Percentiles rank a stretch among this genome's conserved stretches.
Evolutionary conservation across 129 eudicot species (phyloP).

Genomic region (Ambrosia trifida): DNA sequence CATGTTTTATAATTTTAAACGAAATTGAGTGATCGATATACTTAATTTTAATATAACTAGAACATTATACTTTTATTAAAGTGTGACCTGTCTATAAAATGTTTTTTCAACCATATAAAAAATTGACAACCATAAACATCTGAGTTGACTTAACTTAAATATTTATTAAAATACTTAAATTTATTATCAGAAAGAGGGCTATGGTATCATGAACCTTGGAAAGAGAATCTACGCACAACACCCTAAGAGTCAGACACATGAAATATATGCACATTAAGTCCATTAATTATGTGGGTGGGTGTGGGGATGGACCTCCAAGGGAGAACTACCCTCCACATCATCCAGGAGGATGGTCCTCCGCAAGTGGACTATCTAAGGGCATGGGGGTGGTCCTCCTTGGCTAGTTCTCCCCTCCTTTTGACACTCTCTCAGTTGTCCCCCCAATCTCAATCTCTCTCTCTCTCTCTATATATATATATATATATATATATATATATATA

Average conservation of each 20-base stretch:
- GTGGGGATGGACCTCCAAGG: too few relatives aligned
- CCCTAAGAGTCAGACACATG: constrained; percentile 22
- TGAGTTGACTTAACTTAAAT: too few relatives aligned
- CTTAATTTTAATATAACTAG: background rate
- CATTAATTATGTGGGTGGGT: background rate
- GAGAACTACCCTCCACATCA: too few relatives aligned
- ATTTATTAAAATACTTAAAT: too few relatives aligned
- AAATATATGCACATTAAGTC: background rate
- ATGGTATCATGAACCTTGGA: constrained; percentile 21
- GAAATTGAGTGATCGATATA: background rate
- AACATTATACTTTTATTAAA: background rate
- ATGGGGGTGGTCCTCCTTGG: too few relatives aligned
- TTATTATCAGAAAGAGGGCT: background rate
- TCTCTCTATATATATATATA: too few relatives aligned
- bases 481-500: too few relatives aligned
- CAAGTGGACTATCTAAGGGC: too few relatives aligned
- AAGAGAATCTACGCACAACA: constrained; percentile 19
- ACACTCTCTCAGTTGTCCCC: too few relatives aligned
- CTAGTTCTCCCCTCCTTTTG: too few relatives aligned
- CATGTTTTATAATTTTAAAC: background rate
- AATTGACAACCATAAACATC: background rate
- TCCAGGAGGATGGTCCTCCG: too few relatives aligned
- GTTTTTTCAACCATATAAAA: background rate
- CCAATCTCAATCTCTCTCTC: too few relatives aligned
- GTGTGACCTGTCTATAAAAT: background rate